These are phyloP conservation scores for Mycena filopes DNA, from an alignment of 768 basidiomycete genomes.

Conservation along the genomic window DNA sequence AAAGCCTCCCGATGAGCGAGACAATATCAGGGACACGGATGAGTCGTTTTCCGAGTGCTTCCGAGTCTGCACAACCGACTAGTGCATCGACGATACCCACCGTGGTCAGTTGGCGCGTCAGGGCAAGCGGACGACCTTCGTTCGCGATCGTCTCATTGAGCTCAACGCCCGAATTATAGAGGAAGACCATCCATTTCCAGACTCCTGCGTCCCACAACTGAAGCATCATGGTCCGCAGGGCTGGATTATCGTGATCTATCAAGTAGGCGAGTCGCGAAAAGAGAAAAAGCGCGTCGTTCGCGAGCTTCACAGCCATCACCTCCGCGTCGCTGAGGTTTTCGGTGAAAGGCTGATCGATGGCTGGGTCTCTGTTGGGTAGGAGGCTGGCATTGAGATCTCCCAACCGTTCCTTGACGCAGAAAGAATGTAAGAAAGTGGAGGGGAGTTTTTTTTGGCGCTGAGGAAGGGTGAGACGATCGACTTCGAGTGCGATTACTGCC, in stretches of 20 bases:
- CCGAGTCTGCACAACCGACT: conserved; percentile 23
- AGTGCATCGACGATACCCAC: conserved; percentile 25
- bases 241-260: conserved; percentile 21
- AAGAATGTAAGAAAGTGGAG: conserved; percentile 19
- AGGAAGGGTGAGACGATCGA: conserved; percentile 15
- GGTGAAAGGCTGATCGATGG: conserved; percentile 20
- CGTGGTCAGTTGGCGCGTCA: conserved; percentile 15
- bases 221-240: conserved; percentile 23
- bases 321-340: conserved; percentile 3
- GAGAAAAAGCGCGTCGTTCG: conserved; percentile 20
- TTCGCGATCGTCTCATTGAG: conserved; percentile 24
- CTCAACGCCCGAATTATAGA: conserved; percentile 25
- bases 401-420: conserved; percentile 20
- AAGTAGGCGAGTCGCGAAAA: conserved; percentile 29
- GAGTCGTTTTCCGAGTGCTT: conserved; percentile 21
- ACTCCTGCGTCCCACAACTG: conserved; percentile 21
- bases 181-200: conserved; percentile 30
- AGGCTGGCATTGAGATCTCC: conserved; percentile 9
- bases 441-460: conserved; percentile 23
- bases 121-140: conserved; percentile 13
- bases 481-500: conserved; percentile 18
- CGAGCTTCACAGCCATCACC: conserved; percentile 10
- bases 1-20: conserved; percentile 23
- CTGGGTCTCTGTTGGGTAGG: conserved; percentile 16
- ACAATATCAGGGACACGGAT: conserved; percentile 19